Percentiles rank a stretch among this genome's conserved stretches.
Evolutionary conservation across 352 stramenopile genomes (phyloP).

Genomic region (Pythium chondricola): DNA sequence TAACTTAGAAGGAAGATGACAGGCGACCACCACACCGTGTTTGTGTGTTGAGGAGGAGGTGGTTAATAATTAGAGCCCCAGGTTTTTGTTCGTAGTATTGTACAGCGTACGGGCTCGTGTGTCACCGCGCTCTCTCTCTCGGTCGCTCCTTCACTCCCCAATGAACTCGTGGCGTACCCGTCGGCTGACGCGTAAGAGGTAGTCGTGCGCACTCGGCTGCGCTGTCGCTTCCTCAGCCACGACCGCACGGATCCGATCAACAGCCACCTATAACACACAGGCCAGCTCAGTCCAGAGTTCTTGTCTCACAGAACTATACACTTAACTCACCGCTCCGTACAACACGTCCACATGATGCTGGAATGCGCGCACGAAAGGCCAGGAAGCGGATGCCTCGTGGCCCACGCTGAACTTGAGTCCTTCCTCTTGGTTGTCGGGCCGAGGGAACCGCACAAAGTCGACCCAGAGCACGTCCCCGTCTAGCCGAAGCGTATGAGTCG

Average conservation of each 20-base stretch:
- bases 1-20: conserved; percentile 13
- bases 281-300: too few species aligned
- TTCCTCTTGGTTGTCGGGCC: conserved; percentile 3
- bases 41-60: too few species aligned
- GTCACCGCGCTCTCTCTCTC: too few species aligned
- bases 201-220: conserved; percentile 31
- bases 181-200: conserved; percentile 46
- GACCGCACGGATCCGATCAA: conserved; percentile 35
- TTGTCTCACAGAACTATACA: too few species aligned
- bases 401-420: conserved; percentile 47
- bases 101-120: too few species aligned
- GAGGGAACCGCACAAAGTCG: conserved; percentile 64
- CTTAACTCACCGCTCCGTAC: conserved; percentile 48
- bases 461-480: conserved; percentile 42
- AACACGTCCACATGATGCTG: conserved; percentile 32
- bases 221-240: conserved; percentile 38
- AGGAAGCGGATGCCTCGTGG: conserved; percentile 37
- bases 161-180: conserved; percentile 32
- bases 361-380: too few species aligned
- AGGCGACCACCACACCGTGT: not conserved
- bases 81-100: too few species aligned
- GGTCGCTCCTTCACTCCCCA: conserved; percentile 1
- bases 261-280: conserved; percentile 52
- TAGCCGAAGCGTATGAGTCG: too few species aligned
- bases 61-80: too few species aligned